A percentile compares a stretch with the other conserved stretches of the same genome.
These are phyloP conservation scores for Leucaena leucocephala DNA, from an alignment of 306 rosid species.

Conservation along the genomic window DNA sequence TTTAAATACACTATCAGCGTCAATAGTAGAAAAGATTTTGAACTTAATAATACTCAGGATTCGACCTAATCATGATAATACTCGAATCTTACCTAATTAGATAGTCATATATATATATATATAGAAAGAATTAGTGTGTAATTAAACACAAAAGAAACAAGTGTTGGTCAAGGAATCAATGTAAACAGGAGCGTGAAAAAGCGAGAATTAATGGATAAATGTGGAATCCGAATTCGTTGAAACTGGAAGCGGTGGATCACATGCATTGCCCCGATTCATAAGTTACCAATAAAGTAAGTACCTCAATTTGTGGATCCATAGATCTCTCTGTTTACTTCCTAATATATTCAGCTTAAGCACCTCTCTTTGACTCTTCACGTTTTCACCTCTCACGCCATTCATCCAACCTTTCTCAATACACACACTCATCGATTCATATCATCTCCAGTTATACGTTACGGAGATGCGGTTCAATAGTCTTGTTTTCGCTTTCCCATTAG, in stretches of 20 bases:
- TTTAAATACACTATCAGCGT: too few species aligned
- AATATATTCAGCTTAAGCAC: too few species aligned
- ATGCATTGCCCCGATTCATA: neutral
- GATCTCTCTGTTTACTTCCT: too few species aligned
- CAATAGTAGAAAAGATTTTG: too few species aligned
- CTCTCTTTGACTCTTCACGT: slow-evolving; percentile 17
- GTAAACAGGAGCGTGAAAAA: neutral
- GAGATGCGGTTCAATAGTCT: neutral
- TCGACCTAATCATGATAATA: too few species aligned
- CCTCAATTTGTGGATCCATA: too few species aligned
- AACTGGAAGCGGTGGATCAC: neutral
- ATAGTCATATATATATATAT: too few species aligned
- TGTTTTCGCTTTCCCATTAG: neutral
- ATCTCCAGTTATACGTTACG: neutral
- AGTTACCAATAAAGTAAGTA: neutral
- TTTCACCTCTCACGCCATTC: slow-evolving; percentile 35
- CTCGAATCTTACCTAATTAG: too few species aligned
- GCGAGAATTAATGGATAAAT: neutral
- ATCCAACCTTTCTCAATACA: neutral
- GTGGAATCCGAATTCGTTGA: neutral
- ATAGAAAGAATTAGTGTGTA: too few species aligned
- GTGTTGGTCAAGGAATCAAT: too few species aligned
- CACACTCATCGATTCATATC: neutral
- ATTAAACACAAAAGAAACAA: too few species aligned
- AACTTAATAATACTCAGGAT: too few species aligned